Conservation (phyloP, 352 stramenopile genomes). For the Phytophthora idaei region DNA sequence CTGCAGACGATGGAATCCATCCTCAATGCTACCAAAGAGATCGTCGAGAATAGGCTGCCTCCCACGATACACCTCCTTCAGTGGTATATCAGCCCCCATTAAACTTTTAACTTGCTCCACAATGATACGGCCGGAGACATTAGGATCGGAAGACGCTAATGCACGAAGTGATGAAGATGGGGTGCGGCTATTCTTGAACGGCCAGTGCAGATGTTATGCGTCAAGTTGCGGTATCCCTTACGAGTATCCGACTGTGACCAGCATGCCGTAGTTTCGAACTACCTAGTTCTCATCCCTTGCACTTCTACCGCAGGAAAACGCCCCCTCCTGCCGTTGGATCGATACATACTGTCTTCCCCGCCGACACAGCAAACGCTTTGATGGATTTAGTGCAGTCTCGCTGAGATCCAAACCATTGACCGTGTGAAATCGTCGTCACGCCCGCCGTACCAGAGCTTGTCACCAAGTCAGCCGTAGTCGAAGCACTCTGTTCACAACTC, state of each 20-base stretch:
- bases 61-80: background rate
- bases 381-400: no score
- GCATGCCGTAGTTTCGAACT: background rate
- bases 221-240: background rate
- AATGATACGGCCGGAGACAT: background rate
- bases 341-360: no score
- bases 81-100: background rate
- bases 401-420: no score
- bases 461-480: no score
- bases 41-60: background rate
- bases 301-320: background rate
- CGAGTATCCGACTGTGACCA: background rate
- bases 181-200: background rate
- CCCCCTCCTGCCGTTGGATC: no score
- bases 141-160: background rate
- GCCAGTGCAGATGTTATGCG: background rate
- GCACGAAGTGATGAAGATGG: background rate
- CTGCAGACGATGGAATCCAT: background rate
- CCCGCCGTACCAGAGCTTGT: no score
- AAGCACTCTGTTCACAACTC: no score
- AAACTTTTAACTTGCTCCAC: background rate
- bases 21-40: background rate
- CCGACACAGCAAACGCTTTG: no score
- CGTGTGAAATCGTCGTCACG: no score
- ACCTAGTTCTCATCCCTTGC: background rate